phyloP scores from a whole-genome alignment of 2,329 filamentous ascomycete species.

The Ascomycota sp. region DNA sequence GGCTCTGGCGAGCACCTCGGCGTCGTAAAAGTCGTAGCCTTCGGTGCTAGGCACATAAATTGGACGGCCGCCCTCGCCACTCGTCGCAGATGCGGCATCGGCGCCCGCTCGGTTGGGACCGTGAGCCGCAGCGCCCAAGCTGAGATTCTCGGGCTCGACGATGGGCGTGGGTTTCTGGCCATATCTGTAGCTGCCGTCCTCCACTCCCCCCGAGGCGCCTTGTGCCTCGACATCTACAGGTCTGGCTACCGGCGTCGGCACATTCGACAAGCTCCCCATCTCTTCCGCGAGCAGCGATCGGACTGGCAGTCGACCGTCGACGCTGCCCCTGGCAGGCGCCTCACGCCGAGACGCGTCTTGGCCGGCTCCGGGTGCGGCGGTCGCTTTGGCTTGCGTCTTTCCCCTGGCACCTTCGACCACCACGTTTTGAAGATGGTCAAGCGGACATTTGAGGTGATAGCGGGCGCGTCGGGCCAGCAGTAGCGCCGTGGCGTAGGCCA shows the following conservation, averaged over 20 bases:
- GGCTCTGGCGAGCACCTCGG: slow-evolving; percentile 29
- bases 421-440: slow-evolving; percentile 17
- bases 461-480: slow-evolving; percentile 33
- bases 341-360: slow-evolving; percentile 19
- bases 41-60: slow-evolving; percentile 32
- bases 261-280: slow-evolving; percentile 41
- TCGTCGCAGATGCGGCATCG: slow-evolving; percentile 26
- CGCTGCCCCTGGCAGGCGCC: slow-evolving; percentile 9
- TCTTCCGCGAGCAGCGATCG: slow-evolving; percentile 32
- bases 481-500: slow-evolving; percentile 33
- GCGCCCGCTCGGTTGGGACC: slow-evolving; percentile 9
- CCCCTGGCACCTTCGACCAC: slow-evolving; percentile 11
- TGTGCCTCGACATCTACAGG: slow-evolving; percentile 19
- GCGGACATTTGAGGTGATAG: slow-evolving; percentile 32
- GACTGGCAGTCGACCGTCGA: slow-evolving; percentile 12
- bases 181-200: slow-evolving; percentile 10
- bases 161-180: slow-evolving; percentile 25
- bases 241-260: slow-evolving; percentile 36
- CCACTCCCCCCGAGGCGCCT: slow-evolving; percentile 4
- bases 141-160: slow-evolving; percentile 28
- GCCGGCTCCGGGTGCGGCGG: slow-evolving; percentile 4
- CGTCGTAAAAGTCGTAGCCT: slow-evolving; percentile 46
- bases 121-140: slow-evolving; percentile 25
- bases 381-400: slow-evolving; percentile 6
- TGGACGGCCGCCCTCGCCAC: slow-evolving; percentile 22